Conservation (phyloP, 148 eudicot genomes). For the Suaeda aralocaspica region DNA sequence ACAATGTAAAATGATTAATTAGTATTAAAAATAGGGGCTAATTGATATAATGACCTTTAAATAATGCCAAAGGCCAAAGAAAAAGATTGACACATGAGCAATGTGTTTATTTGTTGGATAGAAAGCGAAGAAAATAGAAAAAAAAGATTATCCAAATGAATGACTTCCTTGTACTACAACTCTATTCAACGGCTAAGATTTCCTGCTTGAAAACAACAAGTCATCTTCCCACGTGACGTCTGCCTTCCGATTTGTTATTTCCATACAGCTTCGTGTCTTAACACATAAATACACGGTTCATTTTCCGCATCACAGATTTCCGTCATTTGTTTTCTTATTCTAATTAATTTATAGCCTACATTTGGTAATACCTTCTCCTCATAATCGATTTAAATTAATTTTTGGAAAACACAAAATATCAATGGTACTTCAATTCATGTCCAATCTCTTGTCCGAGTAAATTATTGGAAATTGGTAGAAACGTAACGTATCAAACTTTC, state of each 20-base stretch:
- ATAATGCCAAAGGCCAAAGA: constrained; percentile 16
- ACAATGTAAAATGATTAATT: too few species aligned
- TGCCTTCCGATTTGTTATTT: background rate
- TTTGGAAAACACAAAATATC: too few species aligned
- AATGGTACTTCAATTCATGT: too few species aligned
- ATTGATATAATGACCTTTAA: constrained; percentile 20
- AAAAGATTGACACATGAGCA: constrained; percentile 7
- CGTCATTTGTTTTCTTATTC: too few species aligned
- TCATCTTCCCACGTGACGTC: constrained; percentile 25
- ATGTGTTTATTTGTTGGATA: background rate
- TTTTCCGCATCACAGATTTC: constrained; percentile 27
- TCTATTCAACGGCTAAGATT: constrained; percentile 2
- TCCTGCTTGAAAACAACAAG: constrained; percentile 6
- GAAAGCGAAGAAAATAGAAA: background rate
- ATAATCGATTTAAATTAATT: too few species aligned
- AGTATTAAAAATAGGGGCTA: constrained; percentile 1
- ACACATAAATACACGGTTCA: constrained; percentile 2
- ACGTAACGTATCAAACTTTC: too few species aligned
- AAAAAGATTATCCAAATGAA: background rate
- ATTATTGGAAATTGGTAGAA: too few species aligned
- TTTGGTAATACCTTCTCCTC: too few species aligned
- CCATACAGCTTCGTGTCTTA: constrained; percentile 7
- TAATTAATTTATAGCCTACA: too few species aligned
- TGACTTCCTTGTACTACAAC: background rate
- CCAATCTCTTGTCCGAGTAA: too few species aligned